A percentile compares a stretch with the other conserved stretches of the same genome.
These are phyloP conservation scores for Hyaloscypha variabilis DNA, from an alignment of 495 filamentous ascomycete species.

Conservation along the genomic window DNA sequence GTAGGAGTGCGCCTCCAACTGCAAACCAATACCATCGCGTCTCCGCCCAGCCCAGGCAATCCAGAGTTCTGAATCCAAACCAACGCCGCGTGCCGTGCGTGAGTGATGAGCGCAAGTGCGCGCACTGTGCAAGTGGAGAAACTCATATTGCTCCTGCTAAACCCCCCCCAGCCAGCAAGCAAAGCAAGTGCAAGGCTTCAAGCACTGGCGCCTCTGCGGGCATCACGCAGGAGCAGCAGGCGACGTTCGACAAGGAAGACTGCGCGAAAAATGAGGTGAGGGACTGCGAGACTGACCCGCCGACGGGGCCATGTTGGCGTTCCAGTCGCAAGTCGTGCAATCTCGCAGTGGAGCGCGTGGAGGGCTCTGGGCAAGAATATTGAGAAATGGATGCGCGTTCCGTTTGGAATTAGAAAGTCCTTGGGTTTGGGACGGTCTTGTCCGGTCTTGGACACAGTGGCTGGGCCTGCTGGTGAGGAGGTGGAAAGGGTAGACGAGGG, in stretches of 20 bases:
- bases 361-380: slow-evolving; percentile 10
- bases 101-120: slow-evolving; percentile 1
- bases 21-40: slow-evolving; percentile 11
- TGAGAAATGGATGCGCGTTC: slow-evolving; percentile 23
- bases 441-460: slow-evolving; percentile 7
- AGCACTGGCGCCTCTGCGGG: neutral
- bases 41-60: neutral
- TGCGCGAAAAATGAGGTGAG: slow-evolving; percentile 11
- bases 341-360: slow-evolving; percentile 18
- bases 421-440: slow-evolving; percentile 13
- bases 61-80: slow-evolving; percentile 7
- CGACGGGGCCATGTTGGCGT: slow-evolving; percentile 8
- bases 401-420: slow-evolving; percentile 21
- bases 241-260: slow-evolving; percentile 1
- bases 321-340: slow-evolving; percentile 15
- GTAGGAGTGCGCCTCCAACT: neutral
- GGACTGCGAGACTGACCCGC: neutral
- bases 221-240: neutral
- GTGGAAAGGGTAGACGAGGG: neutral
- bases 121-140: neutral
- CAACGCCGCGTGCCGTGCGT: slow-evolving; percentile 22
- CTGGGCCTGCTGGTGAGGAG: neutral
- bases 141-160: neutral
- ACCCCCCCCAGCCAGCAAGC: neutral
- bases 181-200: neutral